phyloP scores from a whole-genome alignment of 163 green algal species.

The Coccomyxa subellipsoidea region DNA sequence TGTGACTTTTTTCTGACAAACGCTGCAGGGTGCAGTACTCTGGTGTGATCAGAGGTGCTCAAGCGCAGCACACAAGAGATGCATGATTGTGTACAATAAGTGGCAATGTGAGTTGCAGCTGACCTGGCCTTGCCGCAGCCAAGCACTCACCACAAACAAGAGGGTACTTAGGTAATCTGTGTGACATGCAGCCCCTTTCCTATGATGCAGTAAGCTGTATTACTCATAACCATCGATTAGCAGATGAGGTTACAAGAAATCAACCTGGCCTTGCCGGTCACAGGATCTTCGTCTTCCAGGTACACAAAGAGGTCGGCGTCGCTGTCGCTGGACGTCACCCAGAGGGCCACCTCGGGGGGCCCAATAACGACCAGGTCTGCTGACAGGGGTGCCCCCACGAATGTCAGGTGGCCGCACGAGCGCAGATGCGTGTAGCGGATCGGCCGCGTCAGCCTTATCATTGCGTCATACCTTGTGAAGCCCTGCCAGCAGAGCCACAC shows the following conservation, averaged over 20 bases:
- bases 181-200: too few species aligned
- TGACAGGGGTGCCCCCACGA: conserved; percentile 13
- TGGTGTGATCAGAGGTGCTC: neutral
- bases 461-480: conserved; percentile 24
- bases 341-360: conserved; percentile 10
- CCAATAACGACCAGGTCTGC: conserved; percentile 13
- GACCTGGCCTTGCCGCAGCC: neutral
- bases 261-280: conserved; percentile 11
- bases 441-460: conserved; percentile 14
- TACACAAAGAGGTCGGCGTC: conserved; percentile 33
- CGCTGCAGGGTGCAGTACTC: too few species aligned
- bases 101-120: neutral
- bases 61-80: too few species aligned
- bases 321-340: conserved; percentile 14
- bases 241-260: neutral
- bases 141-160: too few species aligned
- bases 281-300: conserved; percentile 20
- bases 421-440: conserved; percentile 25
- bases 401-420: conserved; percentile 17
- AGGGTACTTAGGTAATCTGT: too few species aligned
- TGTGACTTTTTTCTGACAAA: neutral
- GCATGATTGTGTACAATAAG: neutral
- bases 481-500: conserved; percentile 18
- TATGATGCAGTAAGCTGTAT: too few species aligned
- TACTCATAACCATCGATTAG: neutral